These are phyloP conservation scores for Aureobasidium namibiae DNA, from an alignment of 2,329 filamentous ascomycete species.

Conservation along the genomic window DNA sequence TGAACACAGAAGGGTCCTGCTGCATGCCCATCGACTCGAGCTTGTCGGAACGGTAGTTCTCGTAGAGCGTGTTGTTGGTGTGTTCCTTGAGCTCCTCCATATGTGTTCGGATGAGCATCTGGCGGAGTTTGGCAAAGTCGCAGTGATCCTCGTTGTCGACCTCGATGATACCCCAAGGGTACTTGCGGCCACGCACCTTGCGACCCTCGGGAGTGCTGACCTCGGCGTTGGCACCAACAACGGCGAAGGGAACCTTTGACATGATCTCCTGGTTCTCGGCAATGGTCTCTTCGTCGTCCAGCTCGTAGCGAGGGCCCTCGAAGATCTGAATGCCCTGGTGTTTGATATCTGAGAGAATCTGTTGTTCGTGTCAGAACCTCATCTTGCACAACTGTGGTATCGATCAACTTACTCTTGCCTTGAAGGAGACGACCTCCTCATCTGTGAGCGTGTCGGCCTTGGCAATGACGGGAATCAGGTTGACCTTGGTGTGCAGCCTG, in stretches of 20 bases:
- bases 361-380: not conserved
- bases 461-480: slow-evolving; percentile 97
- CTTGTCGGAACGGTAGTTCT: slow-evolving; percentile 99
- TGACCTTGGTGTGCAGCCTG: slow-evolving; percentile 98
- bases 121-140: slow-evolving; percentile 98
- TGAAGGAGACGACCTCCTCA: slow-evolving; percentile 90
- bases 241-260: slow-evolving; percentile 98
- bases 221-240: slow-evolving; percentile 94
- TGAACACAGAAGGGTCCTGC: slow-evolving; percentile 98
- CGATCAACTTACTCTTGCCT: slow-evolving; percentile 70
- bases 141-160: slow-evolving; percentile 99
- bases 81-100: slow-evolving; percentile 99
- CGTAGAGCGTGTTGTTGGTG: slow-evolving; percentile 97
- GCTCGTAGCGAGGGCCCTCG: slow-evolving; percentile 94
- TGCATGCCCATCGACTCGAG: slow-evolving; percentile 97
- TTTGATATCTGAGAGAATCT: slow-evolving; percentile 96
- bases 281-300: slow-evolving; percentile 98
- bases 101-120: slow-evolving; percentile 99
- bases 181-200: slow-evolving; percentile 89
- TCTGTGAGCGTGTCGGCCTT: slow-evolving; percentile 98
- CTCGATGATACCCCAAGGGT: slow-evolving; percentile 98
- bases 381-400: not conserved
- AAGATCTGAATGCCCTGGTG: slow-evolving; percentile 98
- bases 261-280: slow-evolving; percentile 99
- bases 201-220: slow-evolving; percentile 85